Conservation (phyloP, 768 basidiomycete species). For the Baorangia bicolor region DNA sequence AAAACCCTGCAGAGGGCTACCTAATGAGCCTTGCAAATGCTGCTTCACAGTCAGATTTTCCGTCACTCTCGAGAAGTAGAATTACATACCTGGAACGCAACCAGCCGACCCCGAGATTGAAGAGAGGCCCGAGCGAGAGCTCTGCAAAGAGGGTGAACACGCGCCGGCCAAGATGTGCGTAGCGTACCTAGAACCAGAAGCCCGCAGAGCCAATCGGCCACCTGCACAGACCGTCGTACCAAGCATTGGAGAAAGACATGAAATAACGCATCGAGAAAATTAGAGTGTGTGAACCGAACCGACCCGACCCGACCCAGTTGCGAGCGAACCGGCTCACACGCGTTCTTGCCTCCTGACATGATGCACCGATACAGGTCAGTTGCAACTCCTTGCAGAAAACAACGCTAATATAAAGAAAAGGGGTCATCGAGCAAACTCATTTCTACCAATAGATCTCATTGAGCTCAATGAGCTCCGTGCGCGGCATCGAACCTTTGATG, state of each 20-base stretch:
- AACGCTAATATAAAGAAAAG: conserved; percentile 22
- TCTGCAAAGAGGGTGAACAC: conserved; percentile 19
- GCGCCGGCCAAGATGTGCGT: not conserved
- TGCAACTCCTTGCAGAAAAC: not conserved
- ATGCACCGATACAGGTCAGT: conserved; percentile 31
- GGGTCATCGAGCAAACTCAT: conserved; percentile 50
- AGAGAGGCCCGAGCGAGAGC: conserved; percentile 7
- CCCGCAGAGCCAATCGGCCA: conserved; percentile 25
- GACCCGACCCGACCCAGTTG: not conserved
- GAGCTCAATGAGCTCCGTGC: conserved; percentile 77
- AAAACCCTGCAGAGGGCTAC: conserved; percentile 6
- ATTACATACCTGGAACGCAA: conserved; percentile 21
- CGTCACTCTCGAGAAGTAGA: not conserved
- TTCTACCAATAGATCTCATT: conserved; percentile 49
- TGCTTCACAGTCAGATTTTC: conserved; percentile 5
- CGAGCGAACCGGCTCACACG: conserved; percentile 22
- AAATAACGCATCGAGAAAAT: conserved; percentile 2
- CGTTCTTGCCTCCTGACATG: conserved; percentile 1
- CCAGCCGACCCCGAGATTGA: conserved; percentile 10
- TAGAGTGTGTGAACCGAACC: conserved; percentile 12
- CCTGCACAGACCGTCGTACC: conserved; percentile 19
- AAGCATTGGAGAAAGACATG: conserved; percentile 17
- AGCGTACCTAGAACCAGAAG: conserved; percentile 22
- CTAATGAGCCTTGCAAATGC: conserved; percentile 2
- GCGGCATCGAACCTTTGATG: conserved; percentile 78